Percentiles rank a stretch among this genome's conserved stretches.
Conservation (phyloP, 1,139 yeast species). For the Yamadazyma diospyri region DNA sequence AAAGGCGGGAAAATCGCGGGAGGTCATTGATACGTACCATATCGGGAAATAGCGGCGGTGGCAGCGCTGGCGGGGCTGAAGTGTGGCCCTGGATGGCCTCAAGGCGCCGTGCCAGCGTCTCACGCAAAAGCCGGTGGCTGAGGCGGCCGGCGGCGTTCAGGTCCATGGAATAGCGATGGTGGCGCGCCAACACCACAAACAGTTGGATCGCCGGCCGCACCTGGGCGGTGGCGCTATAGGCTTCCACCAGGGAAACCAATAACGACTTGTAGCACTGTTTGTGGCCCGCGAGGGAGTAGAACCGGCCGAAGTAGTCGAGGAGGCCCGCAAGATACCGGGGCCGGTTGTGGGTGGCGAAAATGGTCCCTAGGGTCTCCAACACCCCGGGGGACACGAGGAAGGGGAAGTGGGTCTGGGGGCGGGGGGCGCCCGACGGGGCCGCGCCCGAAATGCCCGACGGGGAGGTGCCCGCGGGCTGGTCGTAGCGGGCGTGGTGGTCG, state of each 20-base stretch:
- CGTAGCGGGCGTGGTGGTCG: slow-evolving; percentile 21
- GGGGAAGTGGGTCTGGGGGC: slow-evolving; percentile 22
- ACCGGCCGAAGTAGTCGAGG: slow-evolving; percentile 34
- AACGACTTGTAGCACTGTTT: slow-evolving; percentile 25
- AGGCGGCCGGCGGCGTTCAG: not conserved
- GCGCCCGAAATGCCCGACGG: not conserved
- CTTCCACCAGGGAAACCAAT: slow-evolving; percentile 28
- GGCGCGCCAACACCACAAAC: not conserved
- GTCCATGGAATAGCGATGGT: not conserved
- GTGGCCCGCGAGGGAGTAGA: slow-evolving; percentile 35
- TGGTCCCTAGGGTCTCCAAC: slow-evolving; percentile 24
- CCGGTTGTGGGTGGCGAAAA: slow-evolving; percentile 28
- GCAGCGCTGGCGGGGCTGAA: no score
- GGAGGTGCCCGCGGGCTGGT: not conserved
- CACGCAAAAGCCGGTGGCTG: not conserved
- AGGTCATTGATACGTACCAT: slow-evolving; percentile 25
- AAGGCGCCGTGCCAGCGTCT: not conserved
- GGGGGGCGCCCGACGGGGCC: slow-evolving; percentile 10
- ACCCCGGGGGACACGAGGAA: slow-evolving; percentile 28
- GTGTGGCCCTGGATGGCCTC: not conserved
- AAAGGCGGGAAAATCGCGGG: slow-evolving; percentile 25
- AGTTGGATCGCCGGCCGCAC: slow-evolving; percentile 20
- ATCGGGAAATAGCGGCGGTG: not conserved
- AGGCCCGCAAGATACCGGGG: slow-evolving; percentile 28
- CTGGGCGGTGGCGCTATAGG: slow-evolving; percentile 24